A percentile compares a stretch with the other conserved stretches of the same genome.
These are phyloP conservation scores for Pterula multifida DNA, from an alignment of 1,284 basidiomycete genomes.

Conservation along the genomic window DNA sequence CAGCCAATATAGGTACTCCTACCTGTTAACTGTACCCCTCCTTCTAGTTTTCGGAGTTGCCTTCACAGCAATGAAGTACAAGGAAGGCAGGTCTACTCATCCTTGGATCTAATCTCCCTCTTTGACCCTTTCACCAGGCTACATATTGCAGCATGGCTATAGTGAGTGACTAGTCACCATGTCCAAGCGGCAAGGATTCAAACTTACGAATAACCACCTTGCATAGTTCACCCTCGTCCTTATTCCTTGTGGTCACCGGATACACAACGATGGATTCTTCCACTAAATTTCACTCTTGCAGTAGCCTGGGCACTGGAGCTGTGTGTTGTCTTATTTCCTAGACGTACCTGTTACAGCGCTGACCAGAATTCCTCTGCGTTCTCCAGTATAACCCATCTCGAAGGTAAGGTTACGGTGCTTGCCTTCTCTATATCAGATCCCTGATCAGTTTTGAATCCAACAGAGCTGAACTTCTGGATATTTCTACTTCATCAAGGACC, in stretches of 20 bases:
- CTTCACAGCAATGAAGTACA: constrained; percentile 52
- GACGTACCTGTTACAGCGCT: background rate
- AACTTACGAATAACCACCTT: constrained; percentile 5
- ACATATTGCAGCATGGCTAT: constrained; percentile 12
- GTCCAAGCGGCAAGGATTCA: constrained; percentile 2
- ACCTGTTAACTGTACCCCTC: constrained; percentile 50
- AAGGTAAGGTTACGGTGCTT: constrained; percentile 31
- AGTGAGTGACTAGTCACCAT: background rate
- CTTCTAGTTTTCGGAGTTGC: constrained; percentile 48
- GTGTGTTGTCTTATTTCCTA: constrained; percentile 26
- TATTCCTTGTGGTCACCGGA: constrained; percentile 30
- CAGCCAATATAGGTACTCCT: constrained; percentile 46
- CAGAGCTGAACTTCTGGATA: constrained; percentile 68
- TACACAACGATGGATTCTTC: constrained; percentile 43
- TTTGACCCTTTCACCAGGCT: constrained; percentile 24
- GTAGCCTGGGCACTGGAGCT: constrained; percentile 61
- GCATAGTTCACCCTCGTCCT: constrained; percentile 43
- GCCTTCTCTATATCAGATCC: constrained; percentile 4
- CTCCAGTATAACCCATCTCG: constrained; percentile 63
- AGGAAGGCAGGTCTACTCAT: constrained; percentile 38
- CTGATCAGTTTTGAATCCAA: constrained; percentile 1
- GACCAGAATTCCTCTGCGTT: constrained; percentile 1
- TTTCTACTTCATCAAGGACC: constrained; percentile 65
- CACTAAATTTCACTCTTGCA: constrained; percentile 55
- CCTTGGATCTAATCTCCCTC: constrained; percentile 6